These are phyloP conservation scores for Decorospora gaudefroyi DNA, from an alignment of 2,329 filamentous ascomycete species.

Conservation along the genomic window DNA sequence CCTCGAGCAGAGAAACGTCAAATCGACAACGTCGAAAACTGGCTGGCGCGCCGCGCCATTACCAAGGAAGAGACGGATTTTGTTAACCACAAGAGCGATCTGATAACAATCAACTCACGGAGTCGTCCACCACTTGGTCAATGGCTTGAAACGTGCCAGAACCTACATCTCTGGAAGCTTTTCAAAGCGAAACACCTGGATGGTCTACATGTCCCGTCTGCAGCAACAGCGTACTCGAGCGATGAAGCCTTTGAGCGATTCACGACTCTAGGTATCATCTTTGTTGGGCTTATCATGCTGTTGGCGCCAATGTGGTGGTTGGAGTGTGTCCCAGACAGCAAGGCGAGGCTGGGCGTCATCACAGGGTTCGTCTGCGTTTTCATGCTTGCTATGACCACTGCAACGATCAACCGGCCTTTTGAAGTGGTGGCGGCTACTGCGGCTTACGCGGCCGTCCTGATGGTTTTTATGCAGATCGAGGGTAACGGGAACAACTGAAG, in stretches of 20 bases:
- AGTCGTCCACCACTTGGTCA: neutral
- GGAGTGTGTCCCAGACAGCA: conserved; percentile 10
- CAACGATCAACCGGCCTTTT: conserved; percentile 24
- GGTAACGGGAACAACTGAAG: no score
- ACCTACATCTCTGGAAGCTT: conserved; percentile 8
- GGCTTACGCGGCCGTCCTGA: conserved; percentile 16
- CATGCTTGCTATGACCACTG: conserved; percentile 16
- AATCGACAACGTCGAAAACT: conserved; percentile 18
- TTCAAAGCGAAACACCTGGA: conserved; percentile 15
- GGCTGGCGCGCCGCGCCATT: conserved; percentile 18
- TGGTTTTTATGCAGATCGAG: conserved; percentile 1
- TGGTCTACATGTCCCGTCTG: conserved; percentile 6
- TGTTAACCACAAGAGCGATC: conserved; percentile 17
- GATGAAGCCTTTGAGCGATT: conserved; percentile 17
- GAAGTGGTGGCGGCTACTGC: conserved; percentile 30
- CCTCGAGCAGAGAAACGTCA: conserved; percentile 10
- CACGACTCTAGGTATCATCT: conserved; percentile 10
- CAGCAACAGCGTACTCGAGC: conserved; percentile 17
- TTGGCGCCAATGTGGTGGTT: conserved; percentile 33
- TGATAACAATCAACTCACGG: conserved; percentile 24
- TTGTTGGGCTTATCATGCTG: conserved; percentile 24
- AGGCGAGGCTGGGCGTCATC: conserved; percentile 22
- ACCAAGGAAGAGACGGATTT: conserved; percentile 11
- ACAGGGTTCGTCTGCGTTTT: conserved; percentile 30
- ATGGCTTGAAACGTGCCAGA: conserved; percentile 1